Evolutionary conservation across 805 yeast genomes (phyloP), one percentile per base, ranked within the genome.

Genomic region (Blastobotrys chiropterorum): DNA sequence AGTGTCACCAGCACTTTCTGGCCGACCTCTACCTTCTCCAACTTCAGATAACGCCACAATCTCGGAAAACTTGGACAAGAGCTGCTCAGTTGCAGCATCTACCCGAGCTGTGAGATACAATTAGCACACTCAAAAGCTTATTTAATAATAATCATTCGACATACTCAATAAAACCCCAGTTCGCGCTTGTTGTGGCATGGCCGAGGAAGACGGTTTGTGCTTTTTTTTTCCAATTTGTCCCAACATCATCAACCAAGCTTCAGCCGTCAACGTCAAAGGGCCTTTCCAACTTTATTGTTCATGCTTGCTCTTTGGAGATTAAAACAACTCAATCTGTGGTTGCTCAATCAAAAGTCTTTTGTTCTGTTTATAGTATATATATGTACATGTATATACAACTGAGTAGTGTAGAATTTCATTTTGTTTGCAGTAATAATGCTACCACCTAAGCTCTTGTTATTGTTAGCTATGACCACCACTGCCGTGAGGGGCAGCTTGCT

Each of bases 1-100:
- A 1, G 71, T 61, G 41, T 71, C 75, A n/a, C 67, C 63, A 3
- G 74, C 73, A 3, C 34, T 15, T 26, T 21, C 46, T 15, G 38
- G 20, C 11, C 43, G 46, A 13, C 34, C 38, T 17, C 11, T 22
- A 26, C 14, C 19, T 15, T 7, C 15, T 44, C 63, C 20, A 48
- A 60, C 65, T 31, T 61, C 55, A 3, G 69, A 57, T 31, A 65
- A 55, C n/a, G 47, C 51, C 44, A 66, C 58, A 34, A 67, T 60
- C 22, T 63, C 66, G 7, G 60, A 38, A 53, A 57, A 66, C 48
- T 65, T 62, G 16, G 55, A 42, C 20, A 56, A 50, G 17, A 63
- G 55, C 31, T 54, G 56, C 26, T 60, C 65, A 1, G 64, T 60
- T 13, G 64, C 64, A 19, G 43, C 47, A 43, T 63, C 65, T 17